Conservation (phyloP, 345 rosid species). For the Murraya koenigii region DNA sequence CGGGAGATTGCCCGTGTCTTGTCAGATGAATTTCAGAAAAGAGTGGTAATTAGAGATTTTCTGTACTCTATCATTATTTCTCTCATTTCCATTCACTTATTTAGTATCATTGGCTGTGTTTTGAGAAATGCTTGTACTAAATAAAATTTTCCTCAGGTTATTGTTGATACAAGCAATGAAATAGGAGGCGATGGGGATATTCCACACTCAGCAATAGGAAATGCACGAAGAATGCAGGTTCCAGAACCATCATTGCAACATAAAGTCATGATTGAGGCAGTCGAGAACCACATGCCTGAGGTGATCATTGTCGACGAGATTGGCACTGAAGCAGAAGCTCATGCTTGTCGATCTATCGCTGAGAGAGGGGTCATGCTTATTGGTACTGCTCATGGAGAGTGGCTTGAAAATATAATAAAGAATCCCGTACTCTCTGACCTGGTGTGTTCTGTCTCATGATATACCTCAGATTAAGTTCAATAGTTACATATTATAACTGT, state of each 20-base stretch:
- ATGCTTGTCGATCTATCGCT: constrained; percentile 63
- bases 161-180: constrained; percentile 75
- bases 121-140: neutral
- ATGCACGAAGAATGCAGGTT: constrained; percentile 79
- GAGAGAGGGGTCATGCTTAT: constrained; percentile 70
- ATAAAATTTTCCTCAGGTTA: constrained; percentile 35
- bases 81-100: neutral
- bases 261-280: constrained; percentile 69
- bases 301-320: constrained; percentile 69
- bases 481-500: neutral
- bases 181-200: constrained; percentile 78
- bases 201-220: constrained; percentile 73
- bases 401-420: constrained; percentile 55
- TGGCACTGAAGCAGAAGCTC: constrained; percentile 66
- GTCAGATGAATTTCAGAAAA: constrained; percentile 56
- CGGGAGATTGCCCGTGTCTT: constrained; percentile 66
- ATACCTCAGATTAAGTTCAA: no score
- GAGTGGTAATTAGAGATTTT: constrained; percentile 48
- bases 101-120: neutral
- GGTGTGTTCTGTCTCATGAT: constrained; percentile 30
- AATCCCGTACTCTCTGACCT: constrained; percentile 56
- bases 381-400: constrained; percentile 70
- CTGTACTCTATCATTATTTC: neutral
- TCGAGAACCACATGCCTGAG: constrained; percentile 84
- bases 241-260: constrained; percentile 62